Evolutionary conservation across 129 eudicot species (phyloP), one percentile per base, ranked within the genome.

Genomic region (Lactuca saligna): DNA sequence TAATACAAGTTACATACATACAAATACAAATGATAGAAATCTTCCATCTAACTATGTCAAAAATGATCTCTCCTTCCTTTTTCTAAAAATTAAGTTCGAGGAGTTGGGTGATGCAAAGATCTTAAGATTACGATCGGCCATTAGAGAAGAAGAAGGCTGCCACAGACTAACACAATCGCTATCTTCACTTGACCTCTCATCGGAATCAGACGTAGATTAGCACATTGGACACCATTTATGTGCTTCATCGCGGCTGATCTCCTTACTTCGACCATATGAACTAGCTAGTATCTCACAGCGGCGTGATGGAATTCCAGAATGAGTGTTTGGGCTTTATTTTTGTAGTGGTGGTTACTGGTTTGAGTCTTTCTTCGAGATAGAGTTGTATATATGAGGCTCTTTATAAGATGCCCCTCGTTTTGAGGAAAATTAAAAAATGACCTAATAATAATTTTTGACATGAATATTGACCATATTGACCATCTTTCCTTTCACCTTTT

Each of bases 141-240:
- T 60, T 62, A 34, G 59, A 46, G 29, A 83, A 65, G 75, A 83
- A 75, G 34, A 83, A 38, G 0, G 84, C 75, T 17, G 80, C 79
- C 29, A 83, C 41, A 55, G 82, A 75, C 46, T 80, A 68, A 49
- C 7, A 77, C 80, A 3, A 80, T 77, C 15, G 81, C 83, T 41
- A 61, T 81, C 85, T 72, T 84, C 64, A 84, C 88, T 62, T 80
- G 88, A 54, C 88, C 86, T 41, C 89, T 80, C 56, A 33, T 74
- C 6, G 89, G 89, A 20, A 81, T 84, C 72, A 68, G 79, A 38
- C 89, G 81, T 8, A 33, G 14, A 9, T 56, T 56, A 25, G 11
- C 61, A 8, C 4, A 56, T 56, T 35, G 37, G 10, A 56, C 32
- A 7, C 0, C 29, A 9, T 35, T 56, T 35, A 17, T 56, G 61